Percentiles rank a stretch among this genome's conserved stretches.
Conservation (phyloP, 78 protist species). For the Dictyostelium purpureum region DNA sequence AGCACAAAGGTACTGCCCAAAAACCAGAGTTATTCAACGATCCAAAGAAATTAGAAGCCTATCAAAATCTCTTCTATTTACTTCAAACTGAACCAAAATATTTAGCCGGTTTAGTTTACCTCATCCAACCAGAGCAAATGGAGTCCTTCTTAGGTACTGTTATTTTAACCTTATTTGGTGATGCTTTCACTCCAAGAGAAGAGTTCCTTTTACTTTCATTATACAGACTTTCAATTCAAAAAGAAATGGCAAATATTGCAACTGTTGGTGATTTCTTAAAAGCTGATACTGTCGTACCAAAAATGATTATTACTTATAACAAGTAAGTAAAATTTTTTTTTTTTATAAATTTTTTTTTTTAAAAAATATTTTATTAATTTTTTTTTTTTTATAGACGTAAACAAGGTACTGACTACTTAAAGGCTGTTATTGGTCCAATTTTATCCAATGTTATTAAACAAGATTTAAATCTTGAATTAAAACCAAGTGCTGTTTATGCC, state of each 20-base stretch:
- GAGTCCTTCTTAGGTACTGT: constrained; percentile 88
- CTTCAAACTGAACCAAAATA: constrained; percentile 91
- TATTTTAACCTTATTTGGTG: constrained; percentile 89
- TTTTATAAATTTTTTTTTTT: neutral
- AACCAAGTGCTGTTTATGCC: constrained; percentile 81
- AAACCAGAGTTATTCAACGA: constrained; percentile 81
- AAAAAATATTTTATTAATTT: neutral
- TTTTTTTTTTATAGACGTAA: constrained; percentile 33
- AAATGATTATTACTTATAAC: constrained; percentile 89
- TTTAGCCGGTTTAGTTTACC: constrained; percentile 83
- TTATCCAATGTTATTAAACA: constrained; percentile 72
- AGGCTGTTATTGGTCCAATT: constrained; percentile 79
- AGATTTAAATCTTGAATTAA: constrained; percentile 80
- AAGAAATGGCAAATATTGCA: constrained; percentile 78
- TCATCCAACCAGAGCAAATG: constrained; percentile 86
- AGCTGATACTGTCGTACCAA: constrained; percentile 86
- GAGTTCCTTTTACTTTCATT: constrained; percentile 87
- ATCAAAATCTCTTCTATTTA: constrained; percentile 86
- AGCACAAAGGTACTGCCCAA: constrained; percentile 72
- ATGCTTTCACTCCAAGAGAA: constrained; percentile 92
- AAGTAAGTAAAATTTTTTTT: constrained; percentile 13
- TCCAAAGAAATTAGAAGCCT: constrained; percentile 85
- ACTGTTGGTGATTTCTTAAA: constrained; percentile 83
- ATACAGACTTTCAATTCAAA: constrained; percentile 83
- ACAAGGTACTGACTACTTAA: constrained; percentile 85